These are phyloP conservation scores for Apodospora peruviana DNA, from an alignment of 495 filamentous ascomycete species.

Conservation along the genomic window DNA sequence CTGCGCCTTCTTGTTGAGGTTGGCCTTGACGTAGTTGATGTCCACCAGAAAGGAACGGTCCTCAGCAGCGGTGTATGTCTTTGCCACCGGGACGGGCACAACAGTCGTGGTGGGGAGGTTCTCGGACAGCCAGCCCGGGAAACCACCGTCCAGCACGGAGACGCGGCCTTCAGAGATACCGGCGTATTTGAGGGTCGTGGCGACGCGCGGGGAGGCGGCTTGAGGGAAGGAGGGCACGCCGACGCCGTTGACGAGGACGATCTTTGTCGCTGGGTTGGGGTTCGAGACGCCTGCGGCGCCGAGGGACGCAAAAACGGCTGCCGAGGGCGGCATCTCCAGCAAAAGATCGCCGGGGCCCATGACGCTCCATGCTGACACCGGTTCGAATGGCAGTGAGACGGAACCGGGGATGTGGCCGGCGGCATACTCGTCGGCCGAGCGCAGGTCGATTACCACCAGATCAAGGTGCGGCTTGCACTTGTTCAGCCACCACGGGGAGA, in stretches of 20 bases:
- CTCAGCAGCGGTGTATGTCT: conserved; percentile 10
- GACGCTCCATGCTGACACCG: conserved; percentile 16
- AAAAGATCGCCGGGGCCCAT: conserved; percentile 17
- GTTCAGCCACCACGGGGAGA: conserved; percentile 18
- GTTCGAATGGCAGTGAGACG: conserved; percentile 14
- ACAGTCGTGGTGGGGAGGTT: conserved; percentile 9
- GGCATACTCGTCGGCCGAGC: conserved; percentile 14
- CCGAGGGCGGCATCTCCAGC: conserved; percentile 14
- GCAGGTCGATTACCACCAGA: conserved; percentile 16
- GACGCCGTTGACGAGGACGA: conserved; percentile 21
- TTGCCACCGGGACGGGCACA: conserved; percentile 1
- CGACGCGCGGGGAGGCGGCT: conserved; percentile 19
- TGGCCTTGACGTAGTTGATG: conserved; percentile 13
- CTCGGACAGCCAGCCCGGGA: conserved; percentile 14
- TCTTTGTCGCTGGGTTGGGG: conserved; percentile 14
- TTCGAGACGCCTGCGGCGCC: conserved; percentile 14
- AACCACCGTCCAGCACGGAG: conserved; percentile 18
- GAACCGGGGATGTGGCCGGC: conserved; percentile 15
- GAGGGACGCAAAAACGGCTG: conserved; percentile 10
- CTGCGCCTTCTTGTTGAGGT: conserved; percentile 14
- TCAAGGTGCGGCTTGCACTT: conserved; percentile 11
- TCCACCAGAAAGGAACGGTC: conserved; percentile 17
- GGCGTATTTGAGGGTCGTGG: conserved; percentile 19
- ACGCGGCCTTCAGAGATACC: conserved; percentile 18
- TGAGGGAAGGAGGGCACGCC: conserved; percentile 16